Conservation (phyloP, 2,329 filamentous ascomycete species). For the Cordyceps militaris region DNA sequence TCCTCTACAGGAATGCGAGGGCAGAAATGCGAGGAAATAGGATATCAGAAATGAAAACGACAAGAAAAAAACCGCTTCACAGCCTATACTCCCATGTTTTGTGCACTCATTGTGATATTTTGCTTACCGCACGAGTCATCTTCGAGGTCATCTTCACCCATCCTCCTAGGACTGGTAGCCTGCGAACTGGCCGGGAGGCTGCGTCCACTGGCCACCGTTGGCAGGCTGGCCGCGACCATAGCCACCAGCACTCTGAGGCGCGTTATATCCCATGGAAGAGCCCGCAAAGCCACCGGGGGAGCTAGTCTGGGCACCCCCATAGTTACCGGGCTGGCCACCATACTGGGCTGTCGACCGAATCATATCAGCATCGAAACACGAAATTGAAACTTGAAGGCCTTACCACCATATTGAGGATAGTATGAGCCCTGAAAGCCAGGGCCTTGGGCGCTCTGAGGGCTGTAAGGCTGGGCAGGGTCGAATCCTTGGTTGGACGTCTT, state of each 20-base stretch:
- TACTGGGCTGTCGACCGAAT: constrained; percentile 37
- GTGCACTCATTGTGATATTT: constrained; percentile 2
- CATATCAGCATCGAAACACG: neutral
- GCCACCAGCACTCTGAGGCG: constrained; percentile 66
- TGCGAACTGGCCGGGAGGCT: constrained; percentile 49
- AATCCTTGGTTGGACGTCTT: constrained; percentile 78
- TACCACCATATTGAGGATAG: constrained; percentile 91
- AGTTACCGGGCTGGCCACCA: constrained; percentile 61
- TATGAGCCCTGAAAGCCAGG: constrained; percentile 74
- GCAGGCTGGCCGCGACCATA: constrained; percentile 71
- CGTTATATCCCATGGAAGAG: constrained; percentile 63
- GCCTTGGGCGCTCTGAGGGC: constrained; percentile 66
- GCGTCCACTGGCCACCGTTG: constrained; percentile 46
- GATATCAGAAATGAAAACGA: constrained; percentile 16
- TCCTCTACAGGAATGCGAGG: neutral
- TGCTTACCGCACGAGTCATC: neutral
- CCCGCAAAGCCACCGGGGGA: constrained; percentile 57
- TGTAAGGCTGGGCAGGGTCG: constrained; percentile 65
- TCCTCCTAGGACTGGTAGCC: constrained; percentile 52
- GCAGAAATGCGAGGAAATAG: constrained; percentile 6
- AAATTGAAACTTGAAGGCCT: constrained; percentile 23
- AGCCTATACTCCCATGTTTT: constrained; percentile 7
- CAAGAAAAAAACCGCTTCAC: constrained; percentile 7
- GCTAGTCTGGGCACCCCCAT: constrained; percentile 46
- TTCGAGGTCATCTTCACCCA: neutral